phyloP scores from a whole-genome alignment of 768 basidiomycete species.

The Heimioporus sp. region DNA sequence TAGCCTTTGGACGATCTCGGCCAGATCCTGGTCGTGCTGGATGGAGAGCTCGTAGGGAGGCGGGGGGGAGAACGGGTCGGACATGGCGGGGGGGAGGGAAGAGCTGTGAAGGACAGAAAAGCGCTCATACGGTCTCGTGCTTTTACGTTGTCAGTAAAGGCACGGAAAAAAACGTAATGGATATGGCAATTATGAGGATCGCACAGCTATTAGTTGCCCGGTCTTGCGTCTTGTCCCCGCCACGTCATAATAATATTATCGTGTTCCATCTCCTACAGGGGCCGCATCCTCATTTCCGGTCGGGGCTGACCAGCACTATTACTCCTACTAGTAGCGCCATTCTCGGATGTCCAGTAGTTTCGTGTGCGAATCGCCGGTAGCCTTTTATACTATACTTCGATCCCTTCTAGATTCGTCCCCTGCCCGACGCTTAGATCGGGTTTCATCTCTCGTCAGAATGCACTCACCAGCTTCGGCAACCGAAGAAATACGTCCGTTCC shows the following conservation, averaged over 20 bases:
- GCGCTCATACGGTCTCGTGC: slow-evolving; percentile 15
- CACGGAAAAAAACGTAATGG: slow-evolving; percentile 4
- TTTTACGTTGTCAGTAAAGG: not conserved
- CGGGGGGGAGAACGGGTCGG: slow-evolving; percentile 26
- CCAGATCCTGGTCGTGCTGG: slow-evolving; percentile 52
- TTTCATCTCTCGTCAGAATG: not conserved
- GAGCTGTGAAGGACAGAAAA: not conserved
- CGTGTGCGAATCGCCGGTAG: not conserved
- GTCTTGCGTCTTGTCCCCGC: too few relatives aligned
- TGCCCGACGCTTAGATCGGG: slow-evolving; percentile 25
- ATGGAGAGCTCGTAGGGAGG: slow-evolving; percentile 42
- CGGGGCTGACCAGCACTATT: slow-evolving; percentile 1
- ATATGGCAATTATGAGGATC: not conserved
- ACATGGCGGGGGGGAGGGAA: slow-evolving; percentile 17
- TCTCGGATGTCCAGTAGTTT: too few relatives aligned
- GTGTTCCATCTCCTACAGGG: not conserved
- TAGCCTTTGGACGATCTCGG: slow-evolving; percentile 19
- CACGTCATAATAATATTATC: too few relatives aligned
- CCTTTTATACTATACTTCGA: slow-evolving; percentile 54
- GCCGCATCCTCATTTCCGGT: slow-evolving; percentile 13
- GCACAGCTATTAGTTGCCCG: not conserved
- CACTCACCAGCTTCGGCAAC: slow-evolving; percentile 69
- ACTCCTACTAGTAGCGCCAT: not conserved
- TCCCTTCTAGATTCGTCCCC: slow-evolving; percentile 86
- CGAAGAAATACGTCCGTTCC: slow-evolving; percentile 83